Conservation (phyloP, 352 stramenopile genomes). For the Globisporangium nodosum region DNA sequence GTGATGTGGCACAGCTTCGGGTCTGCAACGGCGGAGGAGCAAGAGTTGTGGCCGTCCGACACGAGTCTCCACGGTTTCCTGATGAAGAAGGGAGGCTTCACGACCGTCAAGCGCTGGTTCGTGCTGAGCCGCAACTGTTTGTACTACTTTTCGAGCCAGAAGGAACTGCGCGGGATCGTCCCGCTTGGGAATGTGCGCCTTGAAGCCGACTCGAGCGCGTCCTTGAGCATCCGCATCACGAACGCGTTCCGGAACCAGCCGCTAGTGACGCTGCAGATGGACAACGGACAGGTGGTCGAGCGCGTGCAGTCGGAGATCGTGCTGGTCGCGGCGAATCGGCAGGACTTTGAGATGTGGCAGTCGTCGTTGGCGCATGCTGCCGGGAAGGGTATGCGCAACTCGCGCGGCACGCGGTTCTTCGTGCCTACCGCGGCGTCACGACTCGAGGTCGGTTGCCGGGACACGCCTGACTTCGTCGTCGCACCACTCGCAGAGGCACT, state of each 20-base stretch:
- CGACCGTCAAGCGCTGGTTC: constrained; percentile 80
- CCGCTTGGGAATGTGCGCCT: constrained; percentile 72
- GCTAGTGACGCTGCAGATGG: constrained; percentile 73
- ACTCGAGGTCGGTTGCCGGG: constrained; percentile 69
- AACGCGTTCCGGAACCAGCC: constrained; percentile 48
- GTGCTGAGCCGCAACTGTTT: constrained; percentile 85
- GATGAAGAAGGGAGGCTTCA: constrained; percentile 80
- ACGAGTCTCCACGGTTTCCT: constrained; percentile 83
- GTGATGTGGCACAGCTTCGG: constrained; percentile 88
- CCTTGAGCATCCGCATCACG: constrained; percentile 67
- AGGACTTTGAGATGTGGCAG: constrained; percentile 89
- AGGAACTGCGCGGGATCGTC: constrained; percentile 83
- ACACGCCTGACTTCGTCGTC: constrained; percentile 78
- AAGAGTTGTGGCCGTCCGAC: constrained; percentile 86
- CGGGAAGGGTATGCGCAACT: constrained; percentile 75
- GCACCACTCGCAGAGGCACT: constrained; percentile 66
- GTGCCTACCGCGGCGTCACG: constrained; percentile 75
- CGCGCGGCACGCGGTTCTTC: constrained; percentile 78
- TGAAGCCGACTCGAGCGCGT: constrained; percentile 46
- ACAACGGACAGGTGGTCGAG: constrained; percentile 78
- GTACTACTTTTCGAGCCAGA: constrained; percentile 83
- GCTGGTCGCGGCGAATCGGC: constrained; percentile 47
- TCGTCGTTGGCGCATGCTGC: constrained; percentile 78
- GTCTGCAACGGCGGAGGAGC: constrained; percentile 72
- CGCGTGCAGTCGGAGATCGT: constrained; percentile 77